phyloP scores from a whole-genome alignment of 2,329 filamentous ascomycete species.

The Trichoderma citrinoviride region DNA sequence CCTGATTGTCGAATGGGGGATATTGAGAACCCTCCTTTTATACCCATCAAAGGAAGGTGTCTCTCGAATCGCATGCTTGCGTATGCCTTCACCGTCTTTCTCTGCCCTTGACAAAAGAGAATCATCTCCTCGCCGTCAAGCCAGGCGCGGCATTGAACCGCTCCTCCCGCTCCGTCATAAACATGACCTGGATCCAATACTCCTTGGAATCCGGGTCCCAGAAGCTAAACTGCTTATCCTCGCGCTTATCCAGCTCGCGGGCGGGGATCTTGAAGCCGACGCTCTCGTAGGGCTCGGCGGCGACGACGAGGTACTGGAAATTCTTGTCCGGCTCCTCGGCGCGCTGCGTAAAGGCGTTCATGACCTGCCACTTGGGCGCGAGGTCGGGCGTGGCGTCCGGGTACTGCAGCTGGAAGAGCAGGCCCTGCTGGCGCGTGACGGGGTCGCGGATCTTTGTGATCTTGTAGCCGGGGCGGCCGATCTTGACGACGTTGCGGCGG shows the following conservation, averaged over 20 bases:
- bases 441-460: conserved; percentile 95
- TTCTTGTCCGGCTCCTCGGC: conserved; percentile 91
- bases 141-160: conserved; percentile 69
- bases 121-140: conserved; percentile 48
- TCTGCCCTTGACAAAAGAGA: neutral
- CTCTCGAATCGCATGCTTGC: neutral
- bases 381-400: conserved; percentile 79
- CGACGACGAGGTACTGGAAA: conserved; percentile 92
- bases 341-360: conserved; percentile 96
- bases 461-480: conserved; percentile 93
- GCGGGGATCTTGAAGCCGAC: conserved; percentile 95
- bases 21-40: neutral
- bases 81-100: neutral
- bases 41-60: neutral
- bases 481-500: conserved; percentile 85
- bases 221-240: conserved; percentile 88
- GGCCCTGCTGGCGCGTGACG: conserved; percentile 79
- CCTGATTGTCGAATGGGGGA: neutral
- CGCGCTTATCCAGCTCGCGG: conserved; percentile 83
- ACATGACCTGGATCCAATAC: conserved; percentile 97
- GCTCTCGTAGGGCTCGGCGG: conserved; percentile 97
- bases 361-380: conserved; percentile 84
- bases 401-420: conserved; percentile 96
- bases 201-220: conserved; percentile 95
- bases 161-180: conserved; percentile 97